Evolutionary conservation across 2,329 filamentous ascomycete genomes (phyloP), one percentile per base, ranked within the genome.

Genomic region (Dactylonectria estremocensis): DNA sequence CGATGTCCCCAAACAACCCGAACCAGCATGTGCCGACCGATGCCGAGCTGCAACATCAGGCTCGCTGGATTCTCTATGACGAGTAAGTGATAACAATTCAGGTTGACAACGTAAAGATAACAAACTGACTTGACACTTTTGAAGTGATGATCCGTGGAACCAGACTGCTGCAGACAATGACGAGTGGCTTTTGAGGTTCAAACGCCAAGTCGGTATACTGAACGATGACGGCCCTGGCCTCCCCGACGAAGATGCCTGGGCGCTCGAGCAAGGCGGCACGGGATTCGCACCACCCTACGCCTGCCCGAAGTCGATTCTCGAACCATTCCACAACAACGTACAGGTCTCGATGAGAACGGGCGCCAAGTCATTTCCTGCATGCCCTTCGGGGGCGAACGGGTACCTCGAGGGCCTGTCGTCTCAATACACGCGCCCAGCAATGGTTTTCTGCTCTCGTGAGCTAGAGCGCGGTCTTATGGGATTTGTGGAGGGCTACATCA

Each of bases 131-230:
- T 80, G 69, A 77, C 69, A 64, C 24, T 43, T 5, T 7, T 24
- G 3, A 18, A 89, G 87, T 64, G 89, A 91, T 64, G 89, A 91
- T 72, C 87, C 88, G 2, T 90, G 88, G 87, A 91, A 91, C 75
- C 86, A 89, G 71, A 91, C 89, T 0, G 87, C 88, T 1, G 89
- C 89, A 33, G 89, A 91, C 73, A 91, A 91, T 69, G 84, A 83
- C 1, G 89, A 91, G 77, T 91, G 89, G 89, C 82, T 91, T 13
- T 83, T 85, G 63, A 85, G 89, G 50, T 91, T 91, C 80, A 91
- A 91, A 77, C 84, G 88, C 11, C 84, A 88, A 54, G 83, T 81
- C 1, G 88, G 88, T 18, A 85, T 91, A 33, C 77, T 86, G 1
- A 77, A 82, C n/a, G 80, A 83, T 10, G 78, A 81, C 5, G 86